Evolutionary conservation across 2,329 filamentous ascomycete genomes (phyloP), one percentile per base, ranked within the genome.

Genomic region (Lasiodiplodia theobromae): DNA sequence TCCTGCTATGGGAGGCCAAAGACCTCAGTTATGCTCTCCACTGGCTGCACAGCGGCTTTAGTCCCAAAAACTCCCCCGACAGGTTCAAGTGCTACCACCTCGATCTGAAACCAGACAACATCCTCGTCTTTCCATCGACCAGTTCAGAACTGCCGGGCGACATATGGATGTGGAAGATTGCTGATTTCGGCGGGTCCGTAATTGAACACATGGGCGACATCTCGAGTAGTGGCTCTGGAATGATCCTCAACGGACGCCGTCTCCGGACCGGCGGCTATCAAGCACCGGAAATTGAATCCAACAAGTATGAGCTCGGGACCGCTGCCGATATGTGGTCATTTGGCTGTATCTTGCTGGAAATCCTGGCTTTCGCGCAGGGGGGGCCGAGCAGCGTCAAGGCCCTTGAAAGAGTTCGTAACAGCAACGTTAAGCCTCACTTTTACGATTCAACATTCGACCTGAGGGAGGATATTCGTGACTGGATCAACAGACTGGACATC

Each of bases 131-230:
- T 16, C 37, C 57, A 6, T 18, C 57, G 8, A 21, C 37, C 16
- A 12, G 28, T 28, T 47, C 38, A 2, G 38, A 31, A 5, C 23
- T 28, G 3, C 5, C 1, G 7, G 57, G 28, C n/a, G 57, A 60
- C 31, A 60, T 60, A 7, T 60, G 57, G 57, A 60, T 47, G 7
- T 60, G 57, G 57, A 60, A 47, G 57, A 60, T 60, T 47, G 57
- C 57, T 38, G 57, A 60, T 44, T 60, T 60, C 38, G 57, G 57
- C 16, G 44, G 57, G 47, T 60, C 57, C 2, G 57, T 31, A 40
- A 60, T 60, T 38, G 23, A 47, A 14, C 25, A 60, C 38, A 60
- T 23, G 57, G 25, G 56, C 16, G 38, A 60, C 56, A 44, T 38
- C 37, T 25, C 57, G 18, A 60, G 47, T 23, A 40, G 38, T 21